These are phyloP conservation scores for Eimeria acervulina DNA, from an alignment of 169 alveolate genomes.

Conservation along the genomic window DNA sequence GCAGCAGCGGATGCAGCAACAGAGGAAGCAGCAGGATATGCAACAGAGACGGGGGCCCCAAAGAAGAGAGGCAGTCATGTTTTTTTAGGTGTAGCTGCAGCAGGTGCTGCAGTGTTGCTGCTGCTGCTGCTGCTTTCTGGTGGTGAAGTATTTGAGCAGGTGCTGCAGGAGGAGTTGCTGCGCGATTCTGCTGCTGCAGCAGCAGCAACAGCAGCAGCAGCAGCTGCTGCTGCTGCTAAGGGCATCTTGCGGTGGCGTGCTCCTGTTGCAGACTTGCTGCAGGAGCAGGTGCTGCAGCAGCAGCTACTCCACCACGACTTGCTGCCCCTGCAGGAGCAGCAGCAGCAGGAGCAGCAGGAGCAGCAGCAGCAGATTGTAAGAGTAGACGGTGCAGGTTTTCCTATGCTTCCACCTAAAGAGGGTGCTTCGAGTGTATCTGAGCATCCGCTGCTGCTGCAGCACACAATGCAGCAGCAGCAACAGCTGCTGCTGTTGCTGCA, in stretches of 20 bases:
- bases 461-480: background rate
- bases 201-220: conserved; percentile 3
- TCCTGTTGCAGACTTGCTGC: background rate
- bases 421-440: background rate
- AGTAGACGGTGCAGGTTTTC: background rate
- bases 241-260: background rate
- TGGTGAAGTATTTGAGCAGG: background rate
- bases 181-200: background rate
- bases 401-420: background rate
- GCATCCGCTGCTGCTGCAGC: background rate
- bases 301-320: background rate
- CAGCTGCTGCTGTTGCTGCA: conserved; percentile 55
- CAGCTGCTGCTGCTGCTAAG: conserved; percentile 28
- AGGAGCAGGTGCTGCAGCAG: conserved; percentile 40
- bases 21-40: background rate
- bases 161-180: background rate
- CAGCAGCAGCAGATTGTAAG: background rate
- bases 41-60: background rate
- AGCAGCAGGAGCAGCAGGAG: background rate
- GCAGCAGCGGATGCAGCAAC: too few species aligned
- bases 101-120: conserved; percentile 1
- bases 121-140: conserved; percentile 31
- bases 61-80: background rate
- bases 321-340: background rate
- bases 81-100: conserved; percentile 32